A percentile compares a stretch with the other conserved stretches of the same genome.
Conservation (phyloP, 192 early-diverging fungal species). For the Backusella sp. region DNA sequence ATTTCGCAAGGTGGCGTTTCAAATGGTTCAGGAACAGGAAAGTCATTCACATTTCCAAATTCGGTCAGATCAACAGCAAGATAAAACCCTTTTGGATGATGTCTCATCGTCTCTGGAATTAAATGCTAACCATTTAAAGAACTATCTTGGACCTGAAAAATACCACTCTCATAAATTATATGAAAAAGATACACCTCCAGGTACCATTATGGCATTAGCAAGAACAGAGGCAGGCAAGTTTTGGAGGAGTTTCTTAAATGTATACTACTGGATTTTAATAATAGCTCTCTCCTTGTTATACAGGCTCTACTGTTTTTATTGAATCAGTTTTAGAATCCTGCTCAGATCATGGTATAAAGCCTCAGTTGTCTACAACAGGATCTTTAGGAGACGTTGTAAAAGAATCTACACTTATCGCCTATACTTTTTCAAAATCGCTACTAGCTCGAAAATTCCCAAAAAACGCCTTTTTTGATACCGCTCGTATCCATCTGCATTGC, state of each 20-base stretch:
- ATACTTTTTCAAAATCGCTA: constrained; percentile 90
- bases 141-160: constrained; percentile 86
- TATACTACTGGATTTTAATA: neutral
- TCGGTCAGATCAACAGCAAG: neutral
- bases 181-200: constrained; percentile 73
- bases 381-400: constrained; percentile 99
- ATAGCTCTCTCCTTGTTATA: constrained; percentile 24
- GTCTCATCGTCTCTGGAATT: constrained; percentile 59
- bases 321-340: constrained; percentile 87
- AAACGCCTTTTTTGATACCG: constrained; percentile 90
- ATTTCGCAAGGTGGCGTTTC: constrained; percentile 88
- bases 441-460: constrained; percentile 71
- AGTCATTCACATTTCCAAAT: neutral
- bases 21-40: constrained; percentile 1
- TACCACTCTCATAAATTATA: constrained; percentile 89
- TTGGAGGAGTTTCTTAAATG: neutral
- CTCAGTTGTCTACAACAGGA: constrained; percentile 79
- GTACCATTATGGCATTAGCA: constrained; percentile 95
- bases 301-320: constrained; percentile 86
- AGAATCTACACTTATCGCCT: constrained; percentile 91
- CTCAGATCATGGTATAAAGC: constrained; percentile 47
- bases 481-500: constrained; percentile 90
- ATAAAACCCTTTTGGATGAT: constrained; percentile 46
- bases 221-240: constrained; percentile 87
- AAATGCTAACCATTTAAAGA: constrained; percentile 72